These are phyloP conservation scores for Hibiscus trionum DNA, from an alignment of 345 rosid genomes.

Conservation along the genomic window DNA sequence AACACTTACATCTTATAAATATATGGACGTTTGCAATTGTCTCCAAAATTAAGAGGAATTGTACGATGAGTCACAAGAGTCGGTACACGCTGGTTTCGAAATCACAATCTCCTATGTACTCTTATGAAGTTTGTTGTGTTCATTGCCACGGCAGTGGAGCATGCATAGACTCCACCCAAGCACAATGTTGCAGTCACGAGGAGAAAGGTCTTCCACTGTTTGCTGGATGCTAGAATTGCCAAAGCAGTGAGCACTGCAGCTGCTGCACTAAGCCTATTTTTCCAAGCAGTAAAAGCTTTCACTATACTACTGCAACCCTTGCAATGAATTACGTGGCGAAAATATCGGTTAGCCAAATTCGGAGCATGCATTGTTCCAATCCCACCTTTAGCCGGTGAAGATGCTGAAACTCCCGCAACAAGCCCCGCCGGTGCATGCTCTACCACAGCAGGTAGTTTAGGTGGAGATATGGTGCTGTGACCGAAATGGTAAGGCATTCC, in stretches of 20 bases:
- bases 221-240: constrained; percentile 56
- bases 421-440: constrained; percentile 93
- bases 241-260: constrained; percentile 41
- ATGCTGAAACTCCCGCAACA: constrained; percentile 61
- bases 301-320: constrained; percentile 58
- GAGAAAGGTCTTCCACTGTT: constrained; percentile 71
- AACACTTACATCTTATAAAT: too few species aligned
- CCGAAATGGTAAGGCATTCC: constrained; percentile 97
- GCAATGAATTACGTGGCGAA: constrained; percentile 84
- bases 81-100: too few species aligned
- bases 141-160: constrained; percentile 51
- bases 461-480: constrained; percentile 60
- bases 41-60: too few species aligned
- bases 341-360: constrained; percentile 69
- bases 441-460: constrained; percentile 63
- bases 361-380: constrained; percentile 69
- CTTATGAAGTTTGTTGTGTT: constrained; percentile 86
- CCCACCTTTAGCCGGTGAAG: constrained; percentile 79
- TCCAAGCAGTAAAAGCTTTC: constrained; percentile 58
- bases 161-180: constrained; percentile 53
- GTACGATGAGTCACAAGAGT: too few species aligned
- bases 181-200: constrained; percentile 48
- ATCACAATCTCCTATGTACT: constrained; percentile 67
- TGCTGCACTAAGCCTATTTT: constrained; percentile 37
- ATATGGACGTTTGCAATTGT: too few species aligned